phyloP scores from a whole-genome alignment of 352 stramenopile genomes.

The Pythium brachiatum region DNA sequence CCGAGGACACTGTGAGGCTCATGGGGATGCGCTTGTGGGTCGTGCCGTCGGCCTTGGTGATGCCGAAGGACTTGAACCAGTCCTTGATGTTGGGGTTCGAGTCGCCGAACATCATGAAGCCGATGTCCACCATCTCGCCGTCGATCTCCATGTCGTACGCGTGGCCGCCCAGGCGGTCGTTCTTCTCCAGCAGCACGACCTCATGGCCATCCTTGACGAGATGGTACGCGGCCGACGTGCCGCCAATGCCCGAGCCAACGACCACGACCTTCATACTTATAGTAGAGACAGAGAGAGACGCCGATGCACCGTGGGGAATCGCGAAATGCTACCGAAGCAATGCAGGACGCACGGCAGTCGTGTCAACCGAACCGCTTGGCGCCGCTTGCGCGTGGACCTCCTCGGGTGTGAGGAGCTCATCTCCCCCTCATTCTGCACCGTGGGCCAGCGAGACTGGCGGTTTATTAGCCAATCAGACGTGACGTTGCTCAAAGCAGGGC shows the following conservation, averaged over 20 bases:
- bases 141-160: slow-evolving; percentile 89
- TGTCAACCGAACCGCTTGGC: slow-evolving; percentile 3
- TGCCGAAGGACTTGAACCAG: slow-evolving; percentile 84
- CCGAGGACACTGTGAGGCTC: slow-evolving; percentile 83
- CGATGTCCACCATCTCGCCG: slow-evolving; percentile 78
- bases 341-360: not conserved
- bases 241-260: slow-evolving; percentile 79
- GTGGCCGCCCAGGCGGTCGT: slow-evolving; percentile 75
- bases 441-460: not conserved
- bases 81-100: slow-evolving; percentile 91
- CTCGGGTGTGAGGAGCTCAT: not conserved
- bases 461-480: slow-evolving; percentile 11
- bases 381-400: not conserved
- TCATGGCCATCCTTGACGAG: slow-evolving; percentile 82
- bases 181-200: slow-evolving; percentile 80
- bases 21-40: slow-evolving; percentile 87
- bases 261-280: slow-evolving; percentile 79
- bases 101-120: slow-evolving; percentile 90
- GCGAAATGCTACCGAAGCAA: slow-evolving; percentile 15
- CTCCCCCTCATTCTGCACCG: slow-evolving; percentile 13
- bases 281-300: not conserved
- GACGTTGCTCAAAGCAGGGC: not conserved
- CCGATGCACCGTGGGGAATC: slow-evolving; percentile 4
- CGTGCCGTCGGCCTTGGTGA: slow-evolving; percentile 82
- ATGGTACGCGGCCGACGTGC: slow-evolving; percentile 81